phyloP scores from a whole-genome alignment of 495 filamentous ascomycete species.

The Aspergillus carlsbadensis region DNA sequence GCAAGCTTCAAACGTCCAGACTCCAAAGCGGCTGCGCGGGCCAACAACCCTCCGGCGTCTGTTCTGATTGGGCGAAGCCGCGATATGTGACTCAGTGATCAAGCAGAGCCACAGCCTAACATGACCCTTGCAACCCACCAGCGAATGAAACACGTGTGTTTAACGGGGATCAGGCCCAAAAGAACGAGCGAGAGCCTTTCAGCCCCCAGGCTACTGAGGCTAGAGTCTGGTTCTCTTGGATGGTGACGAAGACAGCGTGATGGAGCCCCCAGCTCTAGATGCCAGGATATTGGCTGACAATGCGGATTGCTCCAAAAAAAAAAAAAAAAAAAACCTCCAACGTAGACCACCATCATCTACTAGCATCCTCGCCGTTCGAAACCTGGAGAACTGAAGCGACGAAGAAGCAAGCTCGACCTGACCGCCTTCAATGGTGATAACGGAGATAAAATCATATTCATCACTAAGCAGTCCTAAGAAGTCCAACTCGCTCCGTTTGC shows the following conservation, averaged over 20 bases:
- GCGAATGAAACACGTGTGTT: slow-evolving; percentile 1
- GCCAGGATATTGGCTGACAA: neutral
- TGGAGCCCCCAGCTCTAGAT: neutral
- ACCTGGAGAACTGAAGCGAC: neutral
- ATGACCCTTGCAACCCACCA: slow-evolving; percentile 1
- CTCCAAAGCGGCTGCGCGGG: neutral
- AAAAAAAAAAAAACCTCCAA: neutral
- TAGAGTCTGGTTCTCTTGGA: neutral
- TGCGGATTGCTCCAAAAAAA: neutral
- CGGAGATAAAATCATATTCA: slow-evolving; percentile 14
- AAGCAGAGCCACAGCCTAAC: slow-evolving; percentile 13
- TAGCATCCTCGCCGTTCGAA: too few relatives aligned
- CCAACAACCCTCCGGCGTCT: slow-evolving; percentile 2
- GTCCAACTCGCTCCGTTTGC: neutral
- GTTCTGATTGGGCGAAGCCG: slow-evolving; percentile 5
- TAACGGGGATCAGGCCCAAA: neutral
- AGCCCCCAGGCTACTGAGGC: slow-evolving; percentile 4
- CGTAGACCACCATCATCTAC: too few relatives aligned
- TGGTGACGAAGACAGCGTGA: slow-evolving; percentile 1
- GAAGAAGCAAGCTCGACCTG: neutral
- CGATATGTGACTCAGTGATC: slow-evolving; percentile 9
- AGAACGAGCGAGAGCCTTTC: neutral
- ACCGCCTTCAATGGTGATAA: slow-evolving; percentile 16
- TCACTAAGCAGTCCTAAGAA: slow-evolving; percentile 2
- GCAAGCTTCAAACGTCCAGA: too few relatives aligned